Evolutionary conservation across 2,329 filamentous ascomycete species (phyloP).

Genomic region (Coniochaeta hoffmannii): DNA sequence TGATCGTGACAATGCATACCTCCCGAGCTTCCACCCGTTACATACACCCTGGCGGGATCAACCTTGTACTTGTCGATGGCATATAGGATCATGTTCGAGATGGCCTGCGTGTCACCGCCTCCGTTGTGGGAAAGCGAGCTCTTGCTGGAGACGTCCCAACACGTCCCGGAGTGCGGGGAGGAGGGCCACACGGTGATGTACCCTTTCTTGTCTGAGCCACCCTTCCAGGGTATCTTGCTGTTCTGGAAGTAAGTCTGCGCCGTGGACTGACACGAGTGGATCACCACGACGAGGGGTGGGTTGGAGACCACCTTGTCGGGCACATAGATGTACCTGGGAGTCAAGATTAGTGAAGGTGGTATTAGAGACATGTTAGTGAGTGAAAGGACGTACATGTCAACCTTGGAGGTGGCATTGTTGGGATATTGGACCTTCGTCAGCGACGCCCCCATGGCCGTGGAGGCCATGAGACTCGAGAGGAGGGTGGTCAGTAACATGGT

Average conservation of each 20-base stretch:
- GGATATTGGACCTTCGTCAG: slow-evolving; percentile 27
- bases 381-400: slow-evolving; percentile 22
- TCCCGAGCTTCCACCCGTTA: slow-evolving; percentile 23
- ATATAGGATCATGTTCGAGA: slow-evolving; percentile 42
- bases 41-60: slow-evolving; percentile 35
- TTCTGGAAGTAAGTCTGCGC: slow-evolving; percentile 37
- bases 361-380: background rate
- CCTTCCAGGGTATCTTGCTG: slow-evolving; percentile 38
- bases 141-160: slow-evolving; percentile 48
- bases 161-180: slow-evolving; percentile 26
- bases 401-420: slow-evolving; percentile 26
- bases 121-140: slow-evolving; percentile 36
- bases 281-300: slow-evolving; percentile 41
- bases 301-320: slow-evolving; percentile 35
- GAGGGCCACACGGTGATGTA: slow-evolving; percentile 35
- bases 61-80: slow-evolving; percentile 33
- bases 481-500: slow-evolving; percentile 16
- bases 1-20: background rate
- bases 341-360: background rate
- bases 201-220: slow-evolving; percentile 34
- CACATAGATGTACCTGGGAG: slow-evolving; percentile 31
- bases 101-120: slow-evolving; percentile 34
- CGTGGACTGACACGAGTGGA: slow-evolving; percentile 46
- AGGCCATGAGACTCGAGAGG: slow-evolving; percentile 14
- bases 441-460: slow-evolving; percentile 17